A percentile compares a stretch with the other conserved stretches of the same genome.
Evolutionary conservation across 345 rosid genomes (phyloP).

Genomic region (Acer campestre): DNA sequence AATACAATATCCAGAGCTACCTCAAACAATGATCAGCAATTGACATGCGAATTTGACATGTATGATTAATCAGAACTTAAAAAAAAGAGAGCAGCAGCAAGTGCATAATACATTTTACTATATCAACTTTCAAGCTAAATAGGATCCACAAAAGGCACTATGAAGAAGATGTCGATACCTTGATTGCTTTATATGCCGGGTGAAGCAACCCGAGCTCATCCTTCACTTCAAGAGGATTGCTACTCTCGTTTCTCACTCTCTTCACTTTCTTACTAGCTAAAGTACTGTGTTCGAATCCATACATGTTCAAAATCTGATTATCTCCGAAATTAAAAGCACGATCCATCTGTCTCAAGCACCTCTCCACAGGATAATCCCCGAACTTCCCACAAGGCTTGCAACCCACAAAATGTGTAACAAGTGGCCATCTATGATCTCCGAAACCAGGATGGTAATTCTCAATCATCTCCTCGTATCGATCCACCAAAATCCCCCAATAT

Average conservation of each 20-base stretch:
- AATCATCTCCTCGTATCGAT: constrained; percentile 63
- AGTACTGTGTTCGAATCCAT: constrained; percentile 49
- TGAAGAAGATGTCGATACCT: constrained; percentile 20
- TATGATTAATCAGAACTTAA: neutral
- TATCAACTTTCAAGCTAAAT: constrained; percentile 6
- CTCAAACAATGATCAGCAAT: neutral
- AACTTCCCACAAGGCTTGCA: constrained; percentile 72
- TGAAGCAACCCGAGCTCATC: constrained; percentile 50
- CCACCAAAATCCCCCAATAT: constrained; percentile 68
- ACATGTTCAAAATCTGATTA: constrained; percentile 58
- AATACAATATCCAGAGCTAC: constrained; percentile 13
- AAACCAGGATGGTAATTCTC: constrained; percentile 66
- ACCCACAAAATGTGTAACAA: constrained; percentile 67
- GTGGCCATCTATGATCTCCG: constrained; percentile 66
- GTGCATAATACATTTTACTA: neutral
- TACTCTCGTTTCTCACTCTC: constrained; percentile 46
- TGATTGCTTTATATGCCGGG: constrained; percentile 41
- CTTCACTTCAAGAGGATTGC: constrained; percentile 40
- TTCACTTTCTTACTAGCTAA: constrained; percentile 46
- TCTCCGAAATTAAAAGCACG: constrained; percentile 64
- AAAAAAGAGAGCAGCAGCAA: neutral
- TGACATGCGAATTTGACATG: constrained; percentile 11
- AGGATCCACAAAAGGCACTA: neutral
- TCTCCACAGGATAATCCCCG: constrained; percentile 63
- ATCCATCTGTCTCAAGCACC: constrained; percentile 72